Base-by-base conservation (phyloP, 179 eudicot genomes). In the Patellifolia procumbens region DNA sequence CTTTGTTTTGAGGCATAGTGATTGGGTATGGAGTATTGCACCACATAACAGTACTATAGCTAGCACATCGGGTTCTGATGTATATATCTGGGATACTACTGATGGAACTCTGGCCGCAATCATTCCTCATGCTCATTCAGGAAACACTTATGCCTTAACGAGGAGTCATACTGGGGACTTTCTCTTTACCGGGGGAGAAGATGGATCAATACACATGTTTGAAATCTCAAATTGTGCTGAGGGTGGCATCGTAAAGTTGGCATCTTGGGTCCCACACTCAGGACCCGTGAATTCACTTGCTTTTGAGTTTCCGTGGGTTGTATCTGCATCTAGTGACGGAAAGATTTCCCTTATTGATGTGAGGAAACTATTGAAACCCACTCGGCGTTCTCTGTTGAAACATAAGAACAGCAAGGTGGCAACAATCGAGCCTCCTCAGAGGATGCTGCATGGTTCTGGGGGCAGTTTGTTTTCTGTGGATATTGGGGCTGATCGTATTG, bases 281-380 rank as follows among this genome's bases (percentile, higher is more conserved):
- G 94, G 96, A 32, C 79, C 96, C 10, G 97, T 93, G 16, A 76
- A 88, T 85, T 93, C 96, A 29, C 91, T 95, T 77, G 87, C 98
- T 17, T 95, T 95, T 17, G 99, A 95, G 88, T 95, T 93, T 79
- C 99, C 99, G 5, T 95, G 98, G 99, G 91, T 95, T 24, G 99
- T 91, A 39, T 93, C 98, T 35, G 96, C 97, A 78, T 90, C 99
- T 4, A 81, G 86, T 80, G 98, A 95, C 68, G 99, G 99, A 48
- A 90, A 82, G 73, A 85, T 95, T 5, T 86, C 97, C 29, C 87
- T 95, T 17, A 88, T 91, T 39, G 99, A 95, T 77, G 97, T 95
- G 46, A 86, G 98, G 73, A 89, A 90, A 83, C 83, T 95, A 62
- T 59, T 91, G 83, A 91, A 88, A 82, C 73, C 77, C 26, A 86